Conservation (phyloP, 257 asterid genomes). For the Solanum chiquidenum region DNA sequence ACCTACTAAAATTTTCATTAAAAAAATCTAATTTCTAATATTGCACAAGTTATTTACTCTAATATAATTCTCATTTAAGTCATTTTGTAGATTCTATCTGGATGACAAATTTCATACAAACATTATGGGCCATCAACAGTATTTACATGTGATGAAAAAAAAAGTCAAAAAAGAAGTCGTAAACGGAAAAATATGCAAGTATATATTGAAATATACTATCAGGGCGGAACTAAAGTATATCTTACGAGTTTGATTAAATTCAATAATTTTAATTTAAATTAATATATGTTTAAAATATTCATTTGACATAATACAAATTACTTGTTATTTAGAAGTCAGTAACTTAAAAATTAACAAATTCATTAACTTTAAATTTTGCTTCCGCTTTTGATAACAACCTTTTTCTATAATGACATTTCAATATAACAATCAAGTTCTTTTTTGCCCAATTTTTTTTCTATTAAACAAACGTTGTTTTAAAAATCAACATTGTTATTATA, state of each 20-base stretch:
- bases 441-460: no score
- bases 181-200: not conserved
- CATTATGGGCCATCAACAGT: not conserved
- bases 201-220: no score
- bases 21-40: not conserved
- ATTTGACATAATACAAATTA: not conserved
- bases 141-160: not conserved
- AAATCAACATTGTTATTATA: not conserved
- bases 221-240: not conserved
- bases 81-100: not conserved
- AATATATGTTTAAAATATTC: not conserved
- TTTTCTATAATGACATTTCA: not conserved
- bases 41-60: not conserved
- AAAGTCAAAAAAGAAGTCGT: not conserved
- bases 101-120: not conserved
- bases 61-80: not conserved
- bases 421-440: not conserved
- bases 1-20: not conserved
- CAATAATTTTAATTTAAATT: not conserved
- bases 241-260: not conserved
- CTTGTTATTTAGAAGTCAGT: not conserved
- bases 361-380: accelerated
- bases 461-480: not conserved
- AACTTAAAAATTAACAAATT: not conserved
- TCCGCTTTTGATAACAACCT: not conserved